Conservation (phyloP, 2,329 filamentous ascomycete genomes). For the Colletotrichum sp. region DNA sequence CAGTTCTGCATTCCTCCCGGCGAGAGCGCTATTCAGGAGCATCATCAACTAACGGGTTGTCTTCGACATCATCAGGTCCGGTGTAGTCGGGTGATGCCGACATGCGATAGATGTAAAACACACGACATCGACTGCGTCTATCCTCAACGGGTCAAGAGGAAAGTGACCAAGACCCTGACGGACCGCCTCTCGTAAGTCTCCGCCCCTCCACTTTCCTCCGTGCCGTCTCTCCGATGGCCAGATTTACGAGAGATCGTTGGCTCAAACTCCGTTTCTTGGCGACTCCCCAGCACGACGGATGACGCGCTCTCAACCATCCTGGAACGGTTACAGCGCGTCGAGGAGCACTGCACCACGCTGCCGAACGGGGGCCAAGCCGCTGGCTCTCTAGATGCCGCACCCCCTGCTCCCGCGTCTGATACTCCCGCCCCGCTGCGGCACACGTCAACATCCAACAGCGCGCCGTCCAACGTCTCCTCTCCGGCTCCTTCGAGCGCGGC, state of each 20-base stretch:
- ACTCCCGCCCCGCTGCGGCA: conserved; percentile 1
- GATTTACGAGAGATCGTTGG: not conserved
- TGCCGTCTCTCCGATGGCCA: not conserved
- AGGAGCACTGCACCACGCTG: conserved; percentile 22
- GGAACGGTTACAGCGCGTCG: conserved; percentile 32
- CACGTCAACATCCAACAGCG: not conserved
- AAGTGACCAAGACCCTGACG: conserved; percentile 21
- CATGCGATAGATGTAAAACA: conserved; percentile 29
- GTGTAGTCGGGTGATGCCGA: conserved; percentile 33
- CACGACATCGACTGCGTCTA: conserved; percentile 31
- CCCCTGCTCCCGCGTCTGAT: not conserved
- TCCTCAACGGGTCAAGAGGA: conserved; percentile 30
- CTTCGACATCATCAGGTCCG: conserved; percentile 23
- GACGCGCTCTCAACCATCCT: conserved; percentile 30
- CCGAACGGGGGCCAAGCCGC: not conserved
- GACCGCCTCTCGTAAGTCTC: conserved; percentile 8
- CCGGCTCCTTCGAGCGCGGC: not conserved
- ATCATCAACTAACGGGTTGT: not conserved
- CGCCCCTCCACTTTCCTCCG: not conserved
- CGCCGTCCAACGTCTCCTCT: conserved; percentile 21
- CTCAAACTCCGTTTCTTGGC: not conserved
- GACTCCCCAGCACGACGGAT: not conserved
- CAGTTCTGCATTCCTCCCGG: not conserved
- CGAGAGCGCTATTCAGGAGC: not conserved
- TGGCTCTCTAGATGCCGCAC: not conserved